Evolutionary conservation across 139 green algal species (phyloP).

Genomic region (Astrephomene gubernaculifera): DNA sequence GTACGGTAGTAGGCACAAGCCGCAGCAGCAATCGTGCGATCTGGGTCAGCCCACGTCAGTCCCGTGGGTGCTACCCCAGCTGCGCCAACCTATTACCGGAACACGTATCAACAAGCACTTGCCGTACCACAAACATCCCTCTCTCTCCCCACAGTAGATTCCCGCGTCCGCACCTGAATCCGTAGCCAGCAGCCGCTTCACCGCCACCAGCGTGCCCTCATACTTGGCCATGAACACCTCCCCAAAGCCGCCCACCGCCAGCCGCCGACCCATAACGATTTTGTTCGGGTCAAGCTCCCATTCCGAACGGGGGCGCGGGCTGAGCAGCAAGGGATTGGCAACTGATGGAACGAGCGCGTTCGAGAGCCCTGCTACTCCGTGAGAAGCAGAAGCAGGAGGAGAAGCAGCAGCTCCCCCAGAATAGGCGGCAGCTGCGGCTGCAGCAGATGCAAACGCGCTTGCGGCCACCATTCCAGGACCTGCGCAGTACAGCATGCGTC

Average conservation of each 20-base stretch:
- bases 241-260: conserved; percentile 73
- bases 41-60: too few relatives aligned
- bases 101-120: too few relatives aligned
- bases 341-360: neutral
- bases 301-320: conserved; percentile 40
- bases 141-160: too few relatives aligned
- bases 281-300: conserved; percentile 68
- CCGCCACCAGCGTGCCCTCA: conserved; percentile 74
- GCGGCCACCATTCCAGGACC: neutral
- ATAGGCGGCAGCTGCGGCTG: neutral
- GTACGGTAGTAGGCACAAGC: too few relatives aligned
- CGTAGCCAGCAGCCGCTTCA: conserved; percentile 73
- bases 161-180: too few relatives aligned
- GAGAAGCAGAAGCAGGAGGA: too few relatives aligned
- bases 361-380: neutral
- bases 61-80: too few relatives aligned
- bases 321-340: neutral
- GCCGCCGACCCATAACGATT: conserved; percentile 54
- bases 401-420: too few relatives aligned
- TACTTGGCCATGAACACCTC: conserved; percentile 79
- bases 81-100: too few relatives aligned
- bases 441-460: neutral
- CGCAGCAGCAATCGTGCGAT: too few relatives aligned
- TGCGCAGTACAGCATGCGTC: too few relatives aligned
- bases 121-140: too few relatives aligned